Evolutionary conservation across 768 basidiomycete genomes (phyloP).

Genomic region (Russula earlei): DNA sequence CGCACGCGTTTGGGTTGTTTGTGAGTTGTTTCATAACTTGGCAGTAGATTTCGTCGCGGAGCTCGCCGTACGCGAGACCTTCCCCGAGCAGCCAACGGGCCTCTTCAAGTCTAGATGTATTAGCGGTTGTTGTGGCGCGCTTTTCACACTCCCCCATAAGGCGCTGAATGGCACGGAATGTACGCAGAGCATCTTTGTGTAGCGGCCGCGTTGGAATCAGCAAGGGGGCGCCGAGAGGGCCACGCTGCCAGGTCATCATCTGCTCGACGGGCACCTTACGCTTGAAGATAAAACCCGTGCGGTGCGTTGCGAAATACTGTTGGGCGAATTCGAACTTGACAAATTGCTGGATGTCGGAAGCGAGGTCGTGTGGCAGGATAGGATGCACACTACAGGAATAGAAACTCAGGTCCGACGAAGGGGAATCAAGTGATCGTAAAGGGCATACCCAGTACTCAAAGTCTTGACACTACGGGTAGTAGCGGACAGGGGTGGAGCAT

Average conservation of each 20-base stretch:
- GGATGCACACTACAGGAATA: slow-evolving; percentile 52
- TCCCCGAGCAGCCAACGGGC: slow-evolving; percentile 79
- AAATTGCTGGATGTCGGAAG: slow-evolving; percentile 80
- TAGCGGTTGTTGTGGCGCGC: slow-evolving; percentile 43
- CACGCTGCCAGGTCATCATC: slow-evolving; percentile 86
- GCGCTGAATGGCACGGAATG: slow-evolving; percentile 85
- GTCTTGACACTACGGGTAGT: slow-evolving; percentile 29
- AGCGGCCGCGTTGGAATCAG: slow-evolving; percentile 58
- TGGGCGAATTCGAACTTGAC: slow-evolving; percentile 77
- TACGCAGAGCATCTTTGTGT: slow-evolving; percentile 68
- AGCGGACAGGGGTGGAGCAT: slow-evolving; percentile 19
- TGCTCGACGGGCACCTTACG: slow-evolving; percentile 74
- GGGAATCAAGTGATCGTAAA: neutral
- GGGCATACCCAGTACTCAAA: slow-evolving; percentile 55
- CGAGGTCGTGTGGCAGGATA: slow-evolving; percentile 69
- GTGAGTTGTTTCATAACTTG: slow-evolving; percentile 89
- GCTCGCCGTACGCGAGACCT: slow-evolving; percentile 70
- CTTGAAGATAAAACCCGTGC: slow-evolving; percentile 81
- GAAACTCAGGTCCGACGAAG: neutral
- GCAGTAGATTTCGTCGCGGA: slow-evolving; percentile 90
- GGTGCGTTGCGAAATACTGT: slow-evolving; percentile 84
- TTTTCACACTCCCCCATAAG: slow-evolving; percentile 90
- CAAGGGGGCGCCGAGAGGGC: slow-evolving; percentile 63
- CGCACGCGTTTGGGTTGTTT: slow-evolving; percentile 70
- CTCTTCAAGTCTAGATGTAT: slow-evolving; percentile 56